These are phyloP conservation scores for Aphanomyces invadans DNA, from an alignment of 352 stramenopile species.

Conservation along the genomic window DNA sequence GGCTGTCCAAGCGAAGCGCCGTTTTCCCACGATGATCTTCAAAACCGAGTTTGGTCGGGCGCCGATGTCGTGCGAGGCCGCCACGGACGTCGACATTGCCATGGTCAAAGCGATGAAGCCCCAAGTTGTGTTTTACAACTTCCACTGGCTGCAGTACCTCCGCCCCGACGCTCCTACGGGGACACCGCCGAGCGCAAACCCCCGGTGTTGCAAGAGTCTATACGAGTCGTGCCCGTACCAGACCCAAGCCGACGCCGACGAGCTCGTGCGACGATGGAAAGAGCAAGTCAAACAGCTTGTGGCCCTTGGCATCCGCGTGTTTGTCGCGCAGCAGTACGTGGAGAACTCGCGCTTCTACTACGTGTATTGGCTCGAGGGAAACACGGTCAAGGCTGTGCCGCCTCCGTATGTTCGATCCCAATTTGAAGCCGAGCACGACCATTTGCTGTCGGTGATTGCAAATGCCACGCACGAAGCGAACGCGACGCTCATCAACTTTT, in stretches of 20 bases:
- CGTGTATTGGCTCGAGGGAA: neutral
- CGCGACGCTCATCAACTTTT: constrained; percentile 13
- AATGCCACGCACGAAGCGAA: neutral
- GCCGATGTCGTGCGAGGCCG: neutral
- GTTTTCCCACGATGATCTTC: constrained; percentile 17
- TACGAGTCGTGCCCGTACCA: neutral
- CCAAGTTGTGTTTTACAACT: constrained; percentile 1
- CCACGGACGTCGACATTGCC: neutral
- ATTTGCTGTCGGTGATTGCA: neutral
- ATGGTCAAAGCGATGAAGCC: constrained; percentile 16
- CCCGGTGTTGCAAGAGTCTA: neutral
- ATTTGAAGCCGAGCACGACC: neutral
- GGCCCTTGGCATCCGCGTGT: constrained; percentile 11
- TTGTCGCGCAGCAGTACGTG: constrained; percentile 2
- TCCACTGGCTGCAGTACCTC: constrained; percentile 21
- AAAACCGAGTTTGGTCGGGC: constrained; percentile 15
- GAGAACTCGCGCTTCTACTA: neutral
- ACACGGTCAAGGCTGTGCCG: neutral
- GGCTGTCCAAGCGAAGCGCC: neutral
- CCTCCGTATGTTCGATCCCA: neutral
- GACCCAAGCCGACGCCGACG: neutral
- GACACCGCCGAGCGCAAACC: neutral
- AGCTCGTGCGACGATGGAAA: neutral
- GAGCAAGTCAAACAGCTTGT: neutral
- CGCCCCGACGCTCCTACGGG: neutral